Base-by-base conservation (phyloP, 1,284 basidiomycete species). In the Ustilago shanxiensis region DNA sequence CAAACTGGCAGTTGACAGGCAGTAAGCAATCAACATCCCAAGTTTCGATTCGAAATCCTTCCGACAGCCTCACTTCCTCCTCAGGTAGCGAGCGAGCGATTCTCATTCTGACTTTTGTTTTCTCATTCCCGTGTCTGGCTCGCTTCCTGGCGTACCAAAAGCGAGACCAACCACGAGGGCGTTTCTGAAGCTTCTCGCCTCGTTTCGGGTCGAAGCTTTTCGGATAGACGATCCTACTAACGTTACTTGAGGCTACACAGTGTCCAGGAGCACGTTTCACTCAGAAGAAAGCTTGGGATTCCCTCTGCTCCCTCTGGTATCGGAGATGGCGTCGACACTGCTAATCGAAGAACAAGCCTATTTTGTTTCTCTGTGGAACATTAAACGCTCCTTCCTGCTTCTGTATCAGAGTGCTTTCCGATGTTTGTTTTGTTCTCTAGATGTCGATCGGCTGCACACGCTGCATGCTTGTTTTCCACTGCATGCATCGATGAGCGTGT, bases 401-500 rank as follows among this genome's bases (percentile, higher is more conserved):
- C n/a, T n/a, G n/a, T n/a, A n/a, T n/a, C n/a, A n/a, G n/a, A n/a
- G n/a, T n/a, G n/a, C n/a, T 33, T 11, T 11, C 11, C 11, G 31
- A 33, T 33, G 11, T 5, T 47, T 47, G 20, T 26, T 47, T 26
- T 47, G 44, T 24, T 24, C 20, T 26, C 9, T 20, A 26, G 20
- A 47, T 47, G 44, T 47, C 20, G 44, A 47, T 47, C 44, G 44
- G 44, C 44, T 47, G 44, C 44, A 47, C 44, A 20, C 44, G 44
- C 22, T 20, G 44, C 44, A 31, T 16, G 49, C 37, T 55, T 28
- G 33, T n/a, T 24, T 20, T 45, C 37, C 16, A 41, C 53, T 67
- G 65, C 65, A 60, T 45, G 45, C 18, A 39, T 45, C 53, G 58
- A 60, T 56, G 59, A 29, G 47, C 22, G 56, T 24, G 59, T 49